These are phyloP conservation scores for Exserohilum turcica DNA, from an alignment of 2,329 filamentous ascomycete genomes.

Conservation along the genomic window DNA sequence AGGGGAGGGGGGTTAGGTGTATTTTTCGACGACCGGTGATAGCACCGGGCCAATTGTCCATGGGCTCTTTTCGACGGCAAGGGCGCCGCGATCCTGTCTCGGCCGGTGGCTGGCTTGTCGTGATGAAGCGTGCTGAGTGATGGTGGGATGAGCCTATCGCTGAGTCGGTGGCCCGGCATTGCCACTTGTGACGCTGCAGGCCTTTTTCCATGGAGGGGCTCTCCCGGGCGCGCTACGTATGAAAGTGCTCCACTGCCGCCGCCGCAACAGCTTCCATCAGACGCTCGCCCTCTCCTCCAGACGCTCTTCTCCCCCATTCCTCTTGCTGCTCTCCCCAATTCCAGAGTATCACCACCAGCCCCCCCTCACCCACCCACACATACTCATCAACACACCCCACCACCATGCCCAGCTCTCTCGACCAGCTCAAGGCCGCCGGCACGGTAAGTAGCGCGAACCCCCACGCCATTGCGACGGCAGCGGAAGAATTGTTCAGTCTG, in stretches of 20 bases:
- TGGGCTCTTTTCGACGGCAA: background rate
- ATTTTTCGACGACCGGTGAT: background rate
- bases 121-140: conserved; percentile 2
- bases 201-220: conserved; percentile 36
- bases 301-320: conserved; percentile 21
- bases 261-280: conserved; percentile 15
- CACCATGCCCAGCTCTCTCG: conserved; percentile 84
- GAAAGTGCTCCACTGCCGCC: conserved; percentile 23
- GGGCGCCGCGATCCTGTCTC: background rate
- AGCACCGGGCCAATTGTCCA: conserved; percentile 1
- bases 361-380: conserved; percentile 3
- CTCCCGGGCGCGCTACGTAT: conserved; percentile 16
- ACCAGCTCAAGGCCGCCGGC: conserved; percentile 95
- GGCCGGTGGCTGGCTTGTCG: conserved; percentile 2
- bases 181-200: conserved; percentile 44
- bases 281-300: conserved; percentile 23
- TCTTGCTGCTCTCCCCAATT: conserved; percentile 5
- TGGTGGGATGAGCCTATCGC: background rate
- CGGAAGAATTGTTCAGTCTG: conserved; percentile 8
- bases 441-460: conserved; percentile 70
- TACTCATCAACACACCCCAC: conserved; percentile 25
- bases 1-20: too few relatives aligned
- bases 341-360: conserved; percentile 6
- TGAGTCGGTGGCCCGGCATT: conserved; percentile 14
- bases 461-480: conserved; percentile 21